Percentiles rank a stretch among this genome's conserved stretches.
phyloP scores from a whole-genome alignment of 208 protist genomes.

The Crithidia thermophila region DNA sequence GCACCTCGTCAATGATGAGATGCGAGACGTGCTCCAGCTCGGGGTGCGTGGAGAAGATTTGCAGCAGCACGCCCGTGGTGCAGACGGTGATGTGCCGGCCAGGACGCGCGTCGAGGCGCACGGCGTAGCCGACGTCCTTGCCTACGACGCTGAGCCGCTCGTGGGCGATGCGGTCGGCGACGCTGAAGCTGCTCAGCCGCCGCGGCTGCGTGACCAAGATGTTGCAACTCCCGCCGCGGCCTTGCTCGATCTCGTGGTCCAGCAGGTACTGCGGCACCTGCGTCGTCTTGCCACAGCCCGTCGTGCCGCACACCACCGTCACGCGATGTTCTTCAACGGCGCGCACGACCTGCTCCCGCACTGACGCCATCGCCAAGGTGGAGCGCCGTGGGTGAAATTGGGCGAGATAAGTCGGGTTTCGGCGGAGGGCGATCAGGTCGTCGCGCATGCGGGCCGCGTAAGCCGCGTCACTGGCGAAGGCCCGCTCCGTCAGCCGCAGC shows the following conservation, averaged over 20 bases:
- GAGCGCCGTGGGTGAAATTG: constrained; percentile 62
- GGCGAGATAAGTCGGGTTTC: constrained; percentile 52
- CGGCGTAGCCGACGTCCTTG: constrained; percentile 97
- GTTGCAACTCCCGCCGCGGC: constrained; percentile 46
- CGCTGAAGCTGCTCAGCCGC: constrained; percentile 97
- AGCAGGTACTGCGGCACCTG: constrained; percentile 94
- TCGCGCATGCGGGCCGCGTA: constrained; percentile 47
- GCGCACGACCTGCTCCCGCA: constrained; percentile 53
- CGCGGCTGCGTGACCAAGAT: constrained; percentile 98
- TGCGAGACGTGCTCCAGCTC: constrained; percentile 90
- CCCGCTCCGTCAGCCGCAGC: constrained; percentile 15
- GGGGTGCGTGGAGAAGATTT: constrained; percentile 94
- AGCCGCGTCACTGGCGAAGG: constrained; percentile 20
- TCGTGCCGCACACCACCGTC: constrained; percentile 87
- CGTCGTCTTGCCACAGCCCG: constrained; percentile 92
- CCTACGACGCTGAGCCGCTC: constrained; percentile 93
- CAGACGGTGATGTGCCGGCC: constrained; percentile 95
- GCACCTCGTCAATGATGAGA: constrained; percentile 99
- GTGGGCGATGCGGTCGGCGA: constrained; percentile 97
- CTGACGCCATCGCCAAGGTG: constrained; percentile 63
- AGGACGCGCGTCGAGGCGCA: constrained; percentile 96
- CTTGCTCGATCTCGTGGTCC: constrained; percentile 72
- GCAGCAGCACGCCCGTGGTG: constrained; percentile 98
- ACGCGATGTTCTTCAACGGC: constrained; percentile 70
- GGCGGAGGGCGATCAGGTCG: constrained; percentile 35